Base-by-base conservation (phyloP, 2,329 filamentous ascomycete genomes). In the Cladobotryum mycophilum region DNA sequence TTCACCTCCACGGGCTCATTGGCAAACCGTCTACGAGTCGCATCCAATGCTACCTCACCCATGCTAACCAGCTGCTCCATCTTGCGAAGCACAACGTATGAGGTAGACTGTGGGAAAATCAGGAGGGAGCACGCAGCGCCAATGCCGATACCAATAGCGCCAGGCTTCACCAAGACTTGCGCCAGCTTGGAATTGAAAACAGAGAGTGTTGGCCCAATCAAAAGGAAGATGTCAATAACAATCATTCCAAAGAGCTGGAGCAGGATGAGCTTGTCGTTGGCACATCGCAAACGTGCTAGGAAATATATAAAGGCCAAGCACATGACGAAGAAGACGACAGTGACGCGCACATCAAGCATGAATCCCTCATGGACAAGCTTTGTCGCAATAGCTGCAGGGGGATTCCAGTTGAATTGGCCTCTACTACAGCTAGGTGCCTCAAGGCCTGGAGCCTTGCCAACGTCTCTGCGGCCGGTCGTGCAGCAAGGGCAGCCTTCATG, bases 31-130 rank as follows among this genome's bases (percentile, higher is more conserved):
- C 49, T 58, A 0, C 54, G 54, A 0, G 68, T 71, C 3, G 60
- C 53, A 2, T 65, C 61, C 5, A 74, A 47, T 0, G 70, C 64
- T 0, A 51, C 52, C 0, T 69, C 58, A 0, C 72, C 53, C 55
- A 67, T 57, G 13, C 58, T 57, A 3, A 67, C 46, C 3, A 71
- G 53, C 11, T 61, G 61, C 40, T 64, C 60, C 40, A 70, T 59
- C 12, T 64, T 53, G 8, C 58, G 56, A 0, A 78, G 59, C 1
- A 74, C 68, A 2, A 68, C 61, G 20, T 70, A 69, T 0, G 75
- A 76, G 0, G 76, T 74, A 0, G 76, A 78, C 38, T 70, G 69
- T 0, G 76, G 76, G 48, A 78, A 78, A 41, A 78, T 63, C 3
- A 78, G 50, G 1, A 78, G 46, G 5, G 67, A 70, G 41, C 69